Evolutionary conservation across 2,329 filamentous ascomycete species (phyloP).

Genomic region (Colletotrichum magnum): DNA sequence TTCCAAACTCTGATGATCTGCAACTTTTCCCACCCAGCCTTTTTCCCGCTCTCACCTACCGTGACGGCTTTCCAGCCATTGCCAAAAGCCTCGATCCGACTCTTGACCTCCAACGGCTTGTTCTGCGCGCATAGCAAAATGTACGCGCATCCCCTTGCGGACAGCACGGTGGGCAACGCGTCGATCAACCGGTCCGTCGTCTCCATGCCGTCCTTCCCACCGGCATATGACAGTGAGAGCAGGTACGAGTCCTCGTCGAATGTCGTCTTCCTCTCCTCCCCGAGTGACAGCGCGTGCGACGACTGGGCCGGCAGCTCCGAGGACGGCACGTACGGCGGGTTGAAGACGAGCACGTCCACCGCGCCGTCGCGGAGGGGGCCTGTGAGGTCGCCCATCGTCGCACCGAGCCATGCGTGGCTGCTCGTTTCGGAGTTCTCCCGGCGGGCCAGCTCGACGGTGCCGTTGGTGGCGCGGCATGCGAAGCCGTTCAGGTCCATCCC

Average conservation of each 20-base stretch:
- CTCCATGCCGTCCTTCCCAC: constrained; percentile 93
- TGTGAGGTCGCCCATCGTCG: constrained; percentile 79
- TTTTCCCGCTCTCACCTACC: constrained; percentile 86
- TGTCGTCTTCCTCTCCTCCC: constrained; percentile 51
- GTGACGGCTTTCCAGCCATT: constrained; percentile 79
- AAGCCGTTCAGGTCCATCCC: constrained; percentile 89
- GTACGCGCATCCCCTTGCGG: constrained; percentile 83
- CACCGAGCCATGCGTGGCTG: constrained; percentile 72
- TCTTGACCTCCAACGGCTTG: constrained; percentile 81
- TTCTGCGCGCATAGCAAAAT: constrained; percentile 93
- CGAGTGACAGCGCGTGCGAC: constrained; percentile 14
- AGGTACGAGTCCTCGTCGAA: constrained; percentile 89
- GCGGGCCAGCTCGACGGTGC: constrained; percentile 73
- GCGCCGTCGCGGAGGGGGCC: constrained; percentile 68
- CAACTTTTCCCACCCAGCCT: constrained; percentile 95
- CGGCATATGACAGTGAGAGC: constrained; percentile 88
- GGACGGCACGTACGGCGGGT: constrained; percentile 96
- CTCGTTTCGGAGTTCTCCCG: constrained; percentile 49
- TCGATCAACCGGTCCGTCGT: constrained; percentile 85
- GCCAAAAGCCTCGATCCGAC: constrained; percentile 62
- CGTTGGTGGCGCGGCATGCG: constrained; percentile 81
- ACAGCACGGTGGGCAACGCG: constrained; percentile 75
- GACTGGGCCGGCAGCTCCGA: constrained; percentile 72
- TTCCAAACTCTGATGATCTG: constrained; percentile 90
- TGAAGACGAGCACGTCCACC: constrained; percentile 93